Percentiles rank a stretch among this genome's conserved stretches.
Conservation (phyloP, 176 grass and related monocot species). For the Hyparrhenia diplandra region DNA sequence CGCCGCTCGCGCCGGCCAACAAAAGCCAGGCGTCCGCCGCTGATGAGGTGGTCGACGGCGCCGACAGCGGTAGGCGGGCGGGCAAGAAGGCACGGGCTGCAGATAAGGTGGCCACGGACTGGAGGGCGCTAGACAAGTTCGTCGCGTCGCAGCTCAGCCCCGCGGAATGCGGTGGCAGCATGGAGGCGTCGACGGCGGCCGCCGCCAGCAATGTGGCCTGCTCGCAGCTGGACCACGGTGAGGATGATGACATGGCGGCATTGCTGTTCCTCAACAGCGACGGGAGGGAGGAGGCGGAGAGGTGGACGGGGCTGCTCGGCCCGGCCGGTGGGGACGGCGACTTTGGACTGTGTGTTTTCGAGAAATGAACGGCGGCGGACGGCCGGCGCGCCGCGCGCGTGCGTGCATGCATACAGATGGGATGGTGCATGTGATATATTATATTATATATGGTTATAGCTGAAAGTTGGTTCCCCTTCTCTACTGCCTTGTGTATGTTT, state of each 20-base stretch:
- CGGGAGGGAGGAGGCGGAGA: constrained; percentile 43
- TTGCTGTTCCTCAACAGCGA: constrained; percentile 52
- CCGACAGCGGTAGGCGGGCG: not conserved
- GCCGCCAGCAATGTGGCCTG: not conserved
- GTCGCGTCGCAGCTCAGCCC: constrained; percentile 76
- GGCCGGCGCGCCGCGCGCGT: not conserved
- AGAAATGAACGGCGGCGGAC: constrained; percentile 29
- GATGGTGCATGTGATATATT: constrained; percentile 22
- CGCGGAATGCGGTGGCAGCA: constrained; percentile 7
- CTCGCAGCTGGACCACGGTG: constrained; percentile 33
- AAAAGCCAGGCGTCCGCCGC: constrained; percentile 7
- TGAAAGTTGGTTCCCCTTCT: constrained; percentile 25
- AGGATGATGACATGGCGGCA: constrained; percentile 46
- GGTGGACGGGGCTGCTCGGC: constrained; percentile 41
- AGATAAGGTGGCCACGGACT: constrained; percentile 42
- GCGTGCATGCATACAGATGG: not conserved
- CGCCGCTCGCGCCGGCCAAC: constrained; percentile 12
- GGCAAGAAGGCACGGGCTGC: constrained; percentile 21
- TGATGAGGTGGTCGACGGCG: not conserved
- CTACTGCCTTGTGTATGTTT: constrained; percentile 9
- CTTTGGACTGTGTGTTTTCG: constrained; percentile 50
- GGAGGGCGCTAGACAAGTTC: constrained; percentile 75
- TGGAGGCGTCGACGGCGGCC: not conserved
- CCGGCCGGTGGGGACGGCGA: constrained; percentile 36
- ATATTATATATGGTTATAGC: constrained; percentile 51